These are phyloP conservation scores for Spizellomyces sp. DNA, from an alignment of 192 early-diverging fungal species.

Conservation along the genomic window DNA sequence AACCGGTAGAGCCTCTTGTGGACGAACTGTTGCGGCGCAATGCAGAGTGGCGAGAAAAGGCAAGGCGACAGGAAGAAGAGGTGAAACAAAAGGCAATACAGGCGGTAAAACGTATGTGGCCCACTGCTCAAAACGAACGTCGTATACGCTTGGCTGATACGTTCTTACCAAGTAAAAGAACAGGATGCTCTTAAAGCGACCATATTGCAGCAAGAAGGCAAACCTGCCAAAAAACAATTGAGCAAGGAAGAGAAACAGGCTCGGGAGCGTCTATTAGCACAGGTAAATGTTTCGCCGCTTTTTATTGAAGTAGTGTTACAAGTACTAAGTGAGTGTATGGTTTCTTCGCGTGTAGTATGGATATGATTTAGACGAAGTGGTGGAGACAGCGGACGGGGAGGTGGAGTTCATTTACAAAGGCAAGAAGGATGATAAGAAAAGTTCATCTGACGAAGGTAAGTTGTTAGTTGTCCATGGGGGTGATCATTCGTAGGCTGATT, in stretches of 20 bases:
- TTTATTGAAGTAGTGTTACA: slow-evolving; percentile 42
- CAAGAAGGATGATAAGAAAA: slow-evolving; percentile 8
- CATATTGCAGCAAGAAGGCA: not conserved
- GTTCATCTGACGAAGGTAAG: not conserved
- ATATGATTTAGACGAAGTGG: slow-evolving; percentile 62
- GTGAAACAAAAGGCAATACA: slow-evolving; percentile 9
- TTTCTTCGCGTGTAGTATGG: slow-evolving; percentile 55
- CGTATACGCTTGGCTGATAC: slow-evolving; percentile 16
- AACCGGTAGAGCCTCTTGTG: slow-evolving; percentile 8
- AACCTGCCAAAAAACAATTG: slow-evolving; percentile 20
- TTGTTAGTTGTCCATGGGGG: not conserved
- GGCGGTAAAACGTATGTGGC: slow-evolving; percentile 20
- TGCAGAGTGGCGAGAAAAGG: not conserved
- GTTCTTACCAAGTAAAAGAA: slow-evolving; percentile 36
- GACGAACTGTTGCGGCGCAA: not conserved
- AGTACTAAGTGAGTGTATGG: slow-evolving; percentile 50
- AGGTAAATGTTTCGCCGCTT: not conserved
- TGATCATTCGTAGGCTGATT: not conserved
- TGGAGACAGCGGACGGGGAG: slow-evolving; percentile 63
- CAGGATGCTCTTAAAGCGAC: slow-evolving; percentile 12
- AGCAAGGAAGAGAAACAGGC: slow-evolving; percentile 28
- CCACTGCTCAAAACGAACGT: slow-evolving; percentile 34
- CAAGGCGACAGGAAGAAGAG: slow-evolving; percentile 13
- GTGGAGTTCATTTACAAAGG: slow-evolving; percentile 65
- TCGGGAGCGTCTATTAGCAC: slow-evolving; percentile 30